Evolutionary conservation across 2,329 filamentous ascomycete species (phyloP).

Genomic region (Botrytis galanthina): DNA sequence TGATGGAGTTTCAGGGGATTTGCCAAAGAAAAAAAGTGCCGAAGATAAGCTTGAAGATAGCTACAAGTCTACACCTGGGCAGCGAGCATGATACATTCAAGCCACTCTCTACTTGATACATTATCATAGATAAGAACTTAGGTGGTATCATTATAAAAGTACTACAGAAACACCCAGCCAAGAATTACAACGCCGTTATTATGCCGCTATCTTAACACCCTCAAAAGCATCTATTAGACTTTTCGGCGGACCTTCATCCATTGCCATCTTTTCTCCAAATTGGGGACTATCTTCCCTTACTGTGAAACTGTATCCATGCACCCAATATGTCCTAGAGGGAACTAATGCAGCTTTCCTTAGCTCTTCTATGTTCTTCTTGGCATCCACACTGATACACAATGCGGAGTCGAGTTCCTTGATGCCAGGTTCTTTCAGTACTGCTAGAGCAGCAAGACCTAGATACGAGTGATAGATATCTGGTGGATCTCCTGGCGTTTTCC

Average conservation of each 20-base stretch:
- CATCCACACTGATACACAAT: constrained; percentile 69
- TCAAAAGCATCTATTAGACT: constrained; percentile 21
- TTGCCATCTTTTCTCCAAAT: constrained; percentile 27
- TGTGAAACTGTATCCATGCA: constrained; percentile 33
- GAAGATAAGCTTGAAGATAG: neutral
- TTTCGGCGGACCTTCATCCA: constrained; percentile 23
- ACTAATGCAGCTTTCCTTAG: constrained; percentile 27
- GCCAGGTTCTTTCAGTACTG: constrained; percentile 66
- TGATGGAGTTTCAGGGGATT: neutral
- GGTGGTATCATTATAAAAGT: constrained; percentile 14
- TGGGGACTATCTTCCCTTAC: constrained; percentile 32
- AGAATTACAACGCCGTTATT: neutral
- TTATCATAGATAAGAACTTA: neutral
- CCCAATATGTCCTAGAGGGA: constrained; percentile 28
- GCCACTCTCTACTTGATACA: neutral
- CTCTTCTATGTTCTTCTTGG: constrained; percentile 48
- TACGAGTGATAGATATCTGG: constrained; percentile 87
- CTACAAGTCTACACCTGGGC: neutral
- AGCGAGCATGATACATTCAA: neutral
- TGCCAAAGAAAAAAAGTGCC: neutral
- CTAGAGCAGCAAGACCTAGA: constrained; percentile 77
- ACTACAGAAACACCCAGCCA: constrained; percentile 5
- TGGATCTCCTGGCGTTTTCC: constrained; percentile 65
- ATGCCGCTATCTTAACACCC: constrained; percentile 10
- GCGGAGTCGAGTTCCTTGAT: constrained; percentile 71